Evolutionary conservation across 1,139 yeast genomes (phyloP), one percentile per base, ranked within the genome.

Genomic region (Geotrichum carabidarum): DNA sequence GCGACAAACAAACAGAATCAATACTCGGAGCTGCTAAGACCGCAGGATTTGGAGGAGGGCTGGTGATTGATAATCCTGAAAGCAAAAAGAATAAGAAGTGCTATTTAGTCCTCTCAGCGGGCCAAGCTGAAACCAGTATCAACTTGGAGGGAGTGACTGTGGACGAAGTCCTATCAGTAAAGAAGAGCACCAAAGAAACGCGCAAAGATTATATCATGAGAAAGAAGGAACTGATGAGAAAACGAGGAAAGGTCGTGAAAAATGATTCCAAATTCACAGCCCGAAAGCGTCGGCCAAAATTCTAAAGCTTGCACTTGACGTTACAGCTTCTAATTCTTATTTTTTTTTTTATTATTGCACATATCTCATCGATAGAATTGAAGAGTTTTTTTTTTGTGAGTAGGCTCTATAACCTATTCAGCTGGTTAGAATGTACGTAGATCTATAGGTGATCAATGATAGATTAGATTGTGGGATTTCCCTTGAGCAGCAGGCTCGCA

Each of bases 11-110:
- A 70, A 82, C 85, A 8, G 86, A 88, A 56, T 78, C 81, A 50
- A 89, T 93, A 43, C 74, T 87, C 58, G 78, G 78, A 37, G 89
- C 96, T 17, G 98, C 99, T 4, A 91, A 90, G 69, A 84, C 87
- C 5, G 87, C 98, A 0, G 99, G 99, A 1, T 93, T 93, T 69
- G 94, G 90, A 53, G 98, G 99, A 65, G 99, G 99, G 59, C 76
- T 93, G 60, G 87, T 94, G 15, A 80, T 93, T 48, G 99, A 94
- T 70, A 94, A 90, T 60, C 95, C 96, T 3, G 97, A 91, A 64
- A 83, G 93, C 46, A 90, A 88, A 68, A 87, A 88, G 71, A 88
- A 93, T 67, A 89, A 85, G 70, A 93, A 93, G 71, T 88, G 86
- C 70, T 93, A 93, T 68, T 74, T 93, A 59, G 97, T 93, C 18